Conservation (phyloP, 257 asterid species). For the Solanum arcanum region DNA sequence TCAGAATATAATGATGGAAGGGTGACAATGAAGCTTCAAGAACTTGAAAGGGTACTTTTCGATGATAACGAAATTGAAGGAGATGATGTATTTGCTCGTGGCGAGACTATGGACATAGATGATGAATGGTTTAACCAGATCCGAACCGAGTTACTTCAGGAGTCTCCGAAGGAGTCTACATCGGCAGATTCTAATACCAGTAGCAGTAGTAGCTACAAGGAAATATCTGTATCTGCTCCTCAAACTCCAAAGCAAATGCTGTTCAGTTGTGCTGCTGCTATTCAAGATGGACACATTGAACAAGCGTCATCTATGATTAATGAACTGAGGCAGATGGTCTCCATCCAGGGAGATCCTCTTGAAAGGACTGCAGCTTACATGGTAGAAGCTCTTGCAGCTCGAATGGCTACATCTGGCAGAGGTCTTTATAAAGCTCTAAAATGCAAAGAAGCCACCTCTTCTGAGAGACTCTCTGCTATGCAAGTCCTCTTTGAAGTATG, state of each 20-base stretch:
- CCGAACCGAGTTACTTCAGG: conserved; percentile 16
- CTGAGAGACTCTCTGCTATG: conserved; percentile 80
- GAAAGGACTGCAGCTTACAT: conserved; percentile 85
- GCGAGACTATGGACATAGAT: conserved; percentile 42
- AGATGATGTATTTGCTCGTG: background rate
- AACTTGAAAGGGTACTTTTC: conserved; percentile 75
- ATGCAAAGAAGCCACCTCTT: conserved; percentile 75
- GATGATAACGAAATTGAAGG: conserved; percentile 30
- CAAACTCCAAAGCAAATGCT: conserved; percentile 55
- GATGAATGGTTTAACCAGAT: conserved; percentile 22
- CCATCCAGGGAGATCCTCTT: conserved; percentile 82
- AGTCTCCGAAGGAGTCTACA: conserved; percentile 70
- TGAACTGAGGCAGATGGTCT: conserved; percentile 59
- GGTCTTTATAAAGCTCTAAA: conserved; percentile 81
- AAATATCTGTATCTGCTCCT: conserved; percentile 14
- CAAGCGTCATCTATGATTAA: conserved; percentile 50
- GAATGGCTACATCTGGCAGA: conserved; percentile 75
- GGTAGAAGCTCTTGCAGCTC: conserved; percentile 92
- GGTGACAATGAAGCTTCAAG: conserved; percentile 66
- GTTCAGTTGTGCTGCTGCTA: conserved; percentile 61
- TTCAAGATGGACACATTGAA: conserved; percentile 37
- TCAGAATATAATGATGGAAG: conserved; percentile 38
- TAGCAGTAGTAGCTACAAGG: conserved; percentile 33
- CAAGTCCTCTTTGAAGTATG: conserved; percentile 95
- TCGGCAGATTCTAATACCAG: conserved; percentile 48